phyloP scores from a whole-genome alignment of 352 stramenopile species.

The Elongisporangium senticosum region DNA sequence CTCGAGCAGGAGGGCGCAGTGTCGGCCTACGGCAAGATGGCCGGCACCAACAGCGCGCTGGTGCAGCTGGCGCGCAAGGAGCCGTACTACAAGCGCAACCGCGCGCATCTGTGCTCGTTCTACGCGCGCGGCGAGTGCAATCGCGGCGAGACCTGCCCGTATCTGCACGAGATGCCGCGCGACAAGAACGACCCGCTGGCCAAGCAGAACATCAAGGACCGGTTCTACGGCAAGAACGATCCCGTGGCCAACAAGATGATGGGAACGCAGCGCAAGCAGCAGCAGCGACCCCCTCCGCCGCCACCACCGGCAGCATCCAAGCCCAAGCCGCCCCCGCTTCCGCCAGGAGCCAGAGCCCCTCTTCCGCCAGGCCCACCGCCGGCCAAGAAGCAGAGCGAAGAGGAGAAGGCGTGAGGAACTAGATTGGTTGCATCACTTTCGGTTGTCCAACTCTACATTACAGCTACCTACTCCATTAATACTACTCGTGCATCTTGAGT shows the following conservation, averaged over 20 bases:
- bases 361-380: slow-evolving; percentile 55
- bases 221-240: slow-evolving; percentile 93
- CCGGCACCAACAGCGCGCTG: slow-evolving; percentile 68
- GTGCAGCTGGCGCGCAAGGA: slow-evolving; percentile 80
- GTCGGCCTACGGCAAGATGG: slow-evolving; percentile 80
- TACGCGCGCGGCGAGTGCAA: slow-evolving; percentile 93
- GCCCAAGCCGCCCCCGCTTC: slow-evolving; percentile 47
- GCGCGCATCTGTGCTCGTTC: slow-evolving; percentile 93
- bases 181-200: slow-evolving; percentile 89
- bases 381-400: slow-evolving; percentile 8
- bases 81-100: slow-evolving; percentile 91
- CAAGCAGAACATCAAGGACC: slow-evolving; percentile 96
- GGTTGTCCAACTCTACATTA: slow-evolving; percentile 4
- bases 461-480: slow-evolving; percentile 3
- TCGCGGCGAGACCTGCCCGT: slow-evolving; percentile 89
- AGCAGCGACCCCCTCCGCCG: slow-evolving; percentile 15
- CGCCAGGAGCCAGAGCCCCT: slow-evolving; percentile 53
- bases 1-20: slow-evolving; percentile 88
- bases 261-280: slow-evolving; percentile 21
- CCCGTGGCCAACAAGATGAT: slow-evolving; percentile 91
- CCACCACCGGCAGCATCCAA: slow-evolving; percentile 29
- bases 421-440: slow-evolving; percentile 2
- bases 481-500: slow-evolving; percentile 43
- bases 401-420: slow-evolving; percentile 20
- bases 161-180: slow-evolving; percentile 93